phyloP scores from a whole-genome alignment of 2,329 filamentous ascomycete genomes.

The Pezicula carpinea region DNA sequence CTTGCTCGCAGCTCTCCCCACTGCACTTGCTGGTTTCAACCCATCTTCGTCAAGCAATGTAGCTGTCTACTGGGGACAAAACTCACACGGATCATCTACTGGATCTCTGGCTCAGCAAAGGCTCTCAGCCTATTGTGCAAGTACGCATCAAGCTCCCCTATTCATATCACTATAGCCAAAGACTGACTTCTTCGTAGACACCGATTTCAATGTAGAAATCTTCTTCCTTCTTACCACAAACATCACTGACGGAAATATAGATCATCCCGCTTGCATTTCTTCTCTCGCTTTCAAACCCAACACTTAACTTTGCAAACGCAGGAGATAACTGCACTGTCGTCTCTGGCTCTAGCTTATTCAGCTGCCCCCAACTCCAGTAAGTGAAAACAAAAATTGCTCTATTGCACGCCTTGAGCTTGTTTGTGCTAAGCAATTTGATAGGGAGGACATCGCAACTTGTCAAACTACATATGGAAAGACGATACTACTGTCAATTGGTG shows the following conservation, averaged over 20 bases:
- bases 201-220: slow-evolving; percentile 39
- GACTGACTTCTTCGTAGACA: slow-evolving; percentile 30
- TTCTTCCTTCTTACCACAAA: background rate
- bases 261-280: slow-evolving; percentile 64
- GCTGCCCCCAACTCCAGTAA: slow-evolving; percentile 62
- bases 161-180: background rate
- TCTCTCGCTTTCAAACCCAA: slow-evolving; percentile 47
- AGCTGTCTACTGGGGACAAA: slow-evolving; percentile 64
- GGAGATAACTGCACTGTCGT: slow-evolving; percentile 58
- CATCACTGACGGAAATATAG: slow-evolving; percentile 26
- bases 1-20: slow-evolving; percentile 27
- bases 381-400: slow-evolving; percentile 19
- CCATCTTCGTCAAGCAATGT: slow-evolving; percentile 46
- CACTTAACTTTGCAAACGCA: slow-evolving; percentile 61
- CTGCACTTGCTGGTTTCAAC: slow-evolving; percentile 36
- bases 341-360: slow-evolving; percentile 49
- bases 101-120: slow-evolving; percentile 46
- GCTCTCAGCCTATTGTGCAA: slow-evolving; percentile 53
- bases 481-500: slow-evolving; percentile 67
- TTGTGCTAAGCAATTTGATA: slow-evolving; percentile 1
- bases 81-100: slow-evolving; percentile 47
- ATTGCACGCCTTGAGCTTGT: background rate
- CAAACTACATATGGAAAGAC: slow-evolving; percentile 61
- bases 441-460: slow-evolving; percentile 49
- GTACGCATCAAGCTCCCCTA: slow-evolving; percentile 33